Evolutionary conservation across 331 rosid species (phyloP).

Genomic region (Rhamnella rubrinervis): DNA sequence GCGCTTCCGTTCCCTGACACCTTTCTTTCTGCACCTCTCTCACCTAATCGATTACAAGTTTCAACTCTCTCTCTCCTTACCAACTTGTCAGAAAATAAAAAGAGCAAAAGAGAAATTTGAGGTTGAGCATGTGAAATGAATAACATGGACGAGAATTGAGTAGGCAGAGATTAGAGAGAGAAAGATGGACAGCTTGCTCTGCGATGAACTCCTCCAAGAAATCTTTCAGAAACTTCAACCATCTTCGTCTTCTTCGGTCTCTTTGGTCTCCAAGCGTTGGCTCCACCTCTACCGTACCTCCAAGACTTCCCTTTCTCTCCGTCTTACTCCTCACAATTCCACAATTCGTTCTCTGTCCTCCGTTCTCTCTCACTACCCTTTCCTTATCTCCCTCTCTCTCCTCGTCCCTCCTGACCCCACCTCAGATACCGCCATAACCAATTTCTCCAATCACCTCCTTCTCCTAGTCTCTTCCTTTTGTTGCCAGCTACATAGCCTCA

Average conservation of each 20-base stretch:
- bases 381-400: conserved; percentile 62
- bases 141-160: neutral
- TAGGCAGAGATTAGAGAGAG: neutral
- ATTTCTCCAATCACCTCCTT: conserved; percentile 36
- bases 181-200: conserved; percentile 55
- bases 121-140: neutral
- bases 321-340: conserved; percentile 33
- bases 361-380: conserved; percentile 59
- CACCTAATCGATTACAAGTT: no score
- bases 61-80: no score
- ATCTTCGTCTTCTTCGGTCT: conserved; percentile 48
- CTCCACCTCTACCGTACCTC: conserved; percentile 72
- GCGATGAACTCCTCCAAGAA: conserved; percentile 79
- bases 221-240: conserved; percentile 61
- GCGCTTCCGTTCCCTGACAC: no score
- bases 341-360: conserved; percentile 42
- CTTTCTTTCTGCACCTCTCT: no score
- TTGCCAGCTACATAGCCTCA: conserved; percentile 48
- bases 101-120: neutral
- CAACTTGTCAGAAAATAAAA: no score
- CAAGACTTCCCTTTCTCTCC: conserved; percentile 64
- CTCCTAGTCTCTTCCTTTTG: conserved; percentile 35
- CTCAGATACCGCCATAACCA: conserved; percentile 1
- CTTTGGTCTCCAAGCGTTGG: conserved; percentile 88
- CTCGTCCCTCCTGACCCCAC: conserved; percentile 29